Evolutionary conservation across 1,284 basidiomycete genomes (phyloP).

Genomic region (Cutaneotrichosporon cavernicola): DNA sequence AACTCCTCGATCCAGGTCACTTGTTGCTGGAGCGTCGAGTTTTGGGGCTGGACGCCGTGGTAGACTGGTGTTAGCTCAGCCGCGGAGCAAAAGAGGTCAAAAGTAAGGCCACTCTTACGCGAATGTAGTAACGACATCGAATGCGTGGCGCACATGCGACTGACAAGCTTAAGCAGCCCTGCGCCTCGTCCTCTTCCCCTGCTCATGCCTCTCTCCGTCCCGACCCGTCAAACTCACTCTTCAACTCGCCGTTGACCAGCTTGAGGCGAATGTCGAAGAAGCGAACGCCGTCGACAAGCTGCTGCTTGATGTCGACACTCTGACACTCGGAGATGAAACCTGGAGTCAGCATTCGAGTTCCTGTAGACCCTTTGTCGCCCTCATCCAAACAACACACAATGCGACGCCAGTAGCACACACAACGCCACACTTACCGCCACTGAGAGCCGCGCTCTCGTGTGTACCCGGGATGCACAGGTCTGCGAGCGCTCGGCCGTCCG

Average conservation of each 20-base stretch:
- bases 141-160: too few species aligned
- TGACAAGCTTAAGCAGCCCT: background rate
- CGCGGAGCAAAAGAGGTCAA: background rate
- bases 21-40: conserved; percentile 63
- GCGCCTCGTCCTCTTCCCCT: too few species aligned
- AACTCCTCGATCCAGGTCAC: conserved; percentile 62
- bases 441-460: conserved; percentile 21
- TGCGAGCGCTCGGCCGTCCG: conserved; percentile 25
- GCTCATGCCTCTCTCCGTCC: too few species aligned
- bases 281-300: conserved; percentile 61
- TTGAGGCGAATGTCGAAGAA: conserved; percentile 77
- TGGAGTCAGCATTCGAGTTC: background rate
- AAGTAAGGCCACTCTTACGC: background rate
- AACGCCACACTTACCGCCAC: conserved; percentile 15
- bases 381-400: background rate
- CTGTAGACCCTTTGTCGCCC: background rate
- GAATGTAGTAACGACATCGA: background rate
- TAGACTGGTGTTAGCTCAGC: conserved; percentile 56
- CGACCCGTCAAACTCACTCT: conserved; percentile 33
- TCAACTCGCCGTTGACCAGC: conserved; percentile 59
- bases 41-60: conserved; percentile 72
- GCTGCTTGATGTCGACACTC: conserved; percentile 40
- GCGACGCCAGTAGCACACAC: background rate
- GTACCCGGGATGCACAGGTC: conserved; percentile 22
- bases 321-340: conserved; percentile 50